Conservation (phyloP, 352 stramenopile species). For the Phytophthora quininea region DNA sequence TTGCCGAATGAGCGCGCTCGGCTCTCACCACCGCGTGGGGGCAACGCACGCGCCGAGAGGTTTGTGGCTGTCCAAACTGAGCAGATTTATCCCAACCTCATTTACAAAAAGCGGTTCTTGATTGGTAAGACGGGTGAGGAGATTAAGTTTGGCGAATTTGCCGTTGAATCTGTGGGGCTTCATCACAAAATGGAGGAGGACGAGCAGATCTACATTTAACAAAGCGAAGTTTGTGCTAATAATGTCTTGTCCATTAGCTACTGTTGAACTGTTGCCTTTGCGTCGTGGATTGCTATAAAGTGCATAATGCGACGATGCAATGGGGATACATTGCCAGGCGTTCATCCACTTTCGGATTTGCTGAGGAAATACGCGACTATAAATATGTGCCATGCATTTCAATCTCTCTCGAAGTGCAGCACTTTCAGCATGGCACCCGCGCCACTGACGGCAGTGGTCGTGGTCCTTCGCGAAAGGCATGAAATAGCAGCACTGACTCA, state of each 20-base stretch:
- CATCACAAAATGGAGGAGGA: slow-evolving; percentile 75
- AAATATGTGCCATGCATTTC: slow-evolving; percentile 15
- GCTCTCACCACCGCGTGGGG: slow-evolving; percentile 48
- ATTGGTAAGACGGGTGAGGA: slow-evolving; percentile 74
- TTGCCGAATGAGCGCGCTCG: slow-evolving; percentile 63
- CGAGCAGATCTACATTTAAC: slow-evolving; percentile 69
- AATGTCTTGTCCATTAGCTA: no score
- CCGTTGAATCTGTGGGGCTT: slow-evolving; percentile 61
- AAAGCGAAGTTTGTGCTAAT: neutral
- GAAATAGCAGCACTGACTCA: slow-evolving; percentile 15
- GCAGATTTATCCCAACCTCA: slow-evolving; percentile 74
- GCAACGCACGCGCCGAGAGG: slow-evolving; percentile 62
- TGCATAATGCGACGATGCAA: neutral
- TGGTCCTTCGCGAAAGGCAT: slow-evolving; percentile 16
- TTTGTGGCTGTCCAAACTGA: slow-evolving; percentile 76
- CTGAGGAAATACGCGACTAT: slow-evolving; percentile 3
- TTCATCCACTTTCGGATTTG: neutral
- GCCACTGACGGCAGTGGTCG: slow-evolving; percentile 16
- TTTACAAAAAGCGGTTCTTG: slow-evolving; percentile 81
- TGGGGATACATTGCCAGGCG: neutral
- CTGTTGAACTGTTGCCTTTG: neutral
- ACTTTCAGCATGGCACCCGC: slow-evolving; percentile 14
- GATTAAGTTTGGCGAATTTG: slow-evolving; percentile 78
- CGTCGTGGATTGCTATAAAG: neutral
- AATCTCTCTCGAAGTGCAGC: neutral